Evolutionary conservation across 805 yeast species (phyloP), one percentile per base, ranked within the genome.

Genomic region (Citeromyces matritensis): DNA sequence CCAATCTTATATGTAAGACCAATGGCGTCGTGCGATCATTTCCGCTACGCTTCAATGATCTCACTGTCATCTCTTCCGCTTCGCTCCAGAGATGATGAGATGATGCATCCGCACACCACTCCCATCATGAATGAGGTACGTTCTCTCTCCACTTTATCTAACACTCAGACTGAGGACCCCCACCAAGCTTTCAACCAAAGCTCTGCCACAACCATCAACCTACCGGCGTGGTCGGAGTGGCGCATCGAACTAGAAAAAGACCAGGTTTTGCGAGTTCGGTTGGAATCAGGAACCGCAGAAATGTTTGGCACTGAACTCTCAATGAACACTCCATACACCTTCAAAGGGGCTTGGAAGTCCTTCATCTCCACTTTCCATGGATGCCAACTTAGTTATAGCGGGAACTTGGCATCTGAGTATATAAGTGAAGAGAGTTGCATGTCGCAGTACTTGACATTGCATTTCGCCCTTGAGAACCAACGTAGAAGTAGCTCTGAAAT

Each of bases 221-320:
- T 49, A 3, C 46, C 53, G 1, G 41, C 62, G 2, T 45, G 45
- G 26, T 57, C 70, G 17, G 94, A 83, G 53, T 80, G 93, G 91
- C 58, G 93, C 33, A 65, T 80, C 39, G 91, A 81, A 45, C 69
- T 80, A 4, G 72, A 65, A 1, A 60, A 61, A 37, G 63, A 39
- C 19, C 58, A 68, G 11, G 53, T 55, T 12, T 45, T 80, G 25
- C 59, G 57, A n/a, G 44, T 80, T 29, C 69, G 59, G 41, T 60
- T 74, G 8, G 35, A 53, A 3, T 55, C 59, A 2, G 99, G 98
- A 3, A 63, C 74, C 2, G 95, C 83, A 2, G 98, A 91, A 55
- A 68, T 85, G 7, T 83, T 79, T 52, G 99, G 98, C 15, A 83
- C 95, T 3, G 99, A 91, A 49, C 65, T 91, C 15, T 81, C 95